A percentile compares a stretch with the other conserved stretches of the same genome.
phyloP scores from a whole-genome alignment of 768 basidiomycete species.

The Agaricus sinodeliciosus region DNA sequence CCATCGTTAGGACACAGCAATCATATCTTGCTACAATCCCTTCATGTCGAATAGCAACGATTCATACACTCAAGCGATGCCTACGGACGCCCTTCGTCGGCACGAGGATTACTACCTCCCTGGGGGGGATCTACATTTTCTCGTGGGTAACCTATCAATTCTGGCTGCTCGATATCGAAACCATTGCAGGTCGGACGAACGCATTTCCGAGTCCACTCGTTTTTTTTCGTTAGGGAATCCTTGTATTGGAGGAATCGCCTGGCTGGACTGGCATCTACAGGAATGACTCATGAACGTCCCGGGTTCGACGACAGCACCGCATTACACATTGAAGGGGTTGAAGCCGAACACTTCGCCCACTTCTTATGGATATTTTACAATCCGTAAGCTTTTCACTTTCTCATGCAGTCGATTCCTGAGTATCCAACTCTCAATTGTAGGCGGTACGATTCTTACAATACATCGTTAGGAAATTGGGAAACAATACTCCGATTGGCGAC shows the following conservation, averaged over 20 bases:
- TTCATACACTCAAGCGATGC: neutral
- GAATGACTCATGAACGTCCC: constrained; percentile 25
- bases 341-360: constrained; percentile 30
- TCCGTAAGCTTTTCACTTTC: constrained; percentile 27
- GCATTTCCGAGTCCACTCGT: constrained; percentile 51
- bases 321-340: constrained; percentile 26
- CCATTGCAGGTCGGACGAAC: constrained; percentile 43
- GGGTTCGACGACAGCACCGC: constrained; percentile 31
- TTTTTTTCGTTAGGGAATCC: constrained; percentile 58
- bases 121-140: constrained; percentile 45
- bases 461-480: neutral
- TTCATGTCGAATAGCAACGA: no score
- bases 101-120: constrained; percentile 41
- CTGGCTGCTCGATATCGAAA: neutral
- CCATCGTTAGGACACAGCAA: no score
- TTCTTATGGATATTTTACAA: constrained; percentile 55
- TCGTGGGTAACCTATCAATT: constrained; percentile 29
- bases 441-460: neutral
- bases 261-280: constrained; percentile 20
- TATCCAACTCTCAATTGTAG: neutral
- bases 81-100: constrained; percentile 10
- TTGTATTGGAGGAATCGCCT: constrained; percentile 33
- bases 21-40: no score
- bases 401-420: neutral
- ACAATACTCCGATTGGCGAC: constrained; percentile 1